These are phyloP conservation scores for Mycena rosella DNA, from an alignment of 768 basidiomycete species.

Conservation along the genomic window DNA sequence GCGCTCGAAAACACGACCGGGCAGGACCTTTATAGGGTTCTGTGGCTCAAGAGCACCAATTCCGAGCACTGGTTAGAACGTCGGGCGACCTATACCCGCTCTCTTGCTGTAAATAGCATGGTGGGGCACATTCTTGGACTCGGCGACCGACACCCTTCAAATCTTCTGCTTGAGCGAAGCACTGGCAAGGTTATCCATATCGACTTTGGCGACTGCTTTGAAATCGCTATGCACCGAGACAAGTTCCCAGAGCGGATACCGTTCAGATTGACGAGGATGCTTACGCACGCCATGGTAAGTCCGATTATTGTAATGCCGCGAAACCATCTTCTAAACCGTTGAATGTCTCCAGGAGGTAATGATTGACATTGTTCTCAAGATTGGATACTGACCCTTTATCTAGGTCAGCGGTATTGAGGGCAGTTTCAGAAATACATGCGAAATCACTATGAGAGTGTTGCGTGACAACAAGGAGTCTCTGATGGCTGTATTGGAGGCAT, in stretches of 20 bases:
- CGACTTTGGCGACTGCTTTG: conserved; percentile 98
- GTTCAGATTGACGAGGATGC: conserved; percentile 97
- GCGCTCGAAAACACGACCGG: conserved; percentile 98
- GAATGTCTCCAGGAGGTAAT: conserved; percentile 67
- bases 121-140: conserved; percentile 97
- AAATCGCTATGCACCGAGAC: conserved; percentile 97
- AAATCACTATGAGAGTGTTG: conserved; percentile 97
- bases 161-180: conserved; percentile 90
- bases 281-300: conserved; percentile 90
- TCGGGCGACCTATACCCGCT: conserved; percentile 94
- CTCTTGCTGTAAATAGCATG: conserved; percentile 97
- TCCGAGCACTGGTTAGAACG: conserved; percentile 99
- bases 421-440: conserved; percentile 95
- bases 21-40: conserved; percentile 94
- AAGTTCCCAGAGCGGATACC: conserved; percentile 99
- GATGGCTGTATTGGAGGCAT: conserved; percentile 98
- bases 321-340: background rate
- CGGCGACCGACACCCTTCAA: conserved; percentile 98
- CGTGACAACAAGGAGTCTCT: conserved; percentile 99
- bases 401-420: conserved; percentile 98
- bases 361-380: background rate
- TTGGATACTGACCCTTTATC: conserved; percentile 25
- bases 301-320: background rate
- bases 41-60: conserved; percentile 95
- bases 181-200: conserved; percentile 98